Conservation (phyloP, 2,329 filamentous ascomycete species). For the Tolypocladium album region DNA sequence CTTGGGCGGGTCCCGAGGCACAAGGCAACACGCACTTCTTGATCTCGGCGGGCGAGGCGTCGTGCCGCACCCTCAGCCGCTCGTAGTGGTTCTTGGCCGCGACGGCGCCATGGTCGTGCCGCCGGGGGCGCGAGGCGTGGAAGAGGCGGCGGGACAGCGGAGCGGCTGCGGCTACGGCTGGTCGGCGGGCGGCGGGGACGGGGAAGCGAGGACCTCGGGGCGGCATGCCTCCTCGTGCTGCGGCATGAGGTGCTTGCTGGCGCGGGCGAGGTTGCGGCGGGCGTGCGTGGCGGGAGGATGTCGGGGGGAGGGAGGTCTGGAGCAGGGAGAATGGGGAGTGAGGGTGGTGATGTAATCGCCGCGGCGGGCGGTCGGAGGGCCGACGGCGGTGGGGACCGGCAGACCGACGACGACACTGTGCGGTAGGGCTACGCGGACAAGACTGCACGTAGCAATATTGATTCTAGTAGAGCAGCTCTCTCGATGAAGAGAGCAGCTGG, state of each 20-base stretch:
- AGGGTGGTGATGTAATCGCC: slow-evolving; percentile 17
- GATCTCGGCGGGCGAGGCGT: slow-evolving; percentile 65
- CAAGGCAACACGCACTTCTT: slow-evolving; percentile 52
- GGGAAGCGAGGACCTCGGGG: slow-evolving; percentile 22
- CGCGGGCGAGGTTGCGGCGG: no score
- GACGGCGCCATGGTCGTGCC: not conserved
- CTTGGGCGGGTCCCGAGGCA: not conserved
- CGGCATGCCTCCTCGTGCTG: slow-evolving; percentile 50
- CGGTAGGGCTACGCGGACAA: not conserved
- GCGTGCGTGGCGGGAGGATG: not conserved
- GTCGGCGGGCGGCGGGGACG: slow-evolving; percentile 11
- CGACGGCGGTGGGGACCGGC: slow-evolving; percentile 7
- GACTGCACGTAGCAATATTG: no score
- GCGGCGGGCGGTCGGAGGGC: not conserved
- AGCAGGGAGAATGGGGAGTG: not conserved
- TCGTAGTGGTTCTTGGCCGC: slow-evolving; percentile 63
- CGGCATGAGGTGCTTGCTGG: slow-evolving; percentile 24
- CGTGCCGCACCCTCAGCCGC: slow-evolving; percentile 58
- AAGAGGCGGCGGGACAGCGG: not conserved
- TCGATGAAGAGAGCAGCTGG: not conserved
- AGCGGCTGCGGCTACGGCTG: slow-evolving; percentile 1
- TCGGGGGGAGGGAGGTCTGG: not conserved
- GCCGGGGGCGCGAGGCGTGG: slow-evolving; percentile 11
- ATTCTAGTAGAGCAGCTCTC: not conserved
- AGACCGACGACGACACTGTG: not conserved